Conservation (phyloP, 2,329 filamentous ascomycete genomes). For the Ophiocordyceps sinensis region DNA sequence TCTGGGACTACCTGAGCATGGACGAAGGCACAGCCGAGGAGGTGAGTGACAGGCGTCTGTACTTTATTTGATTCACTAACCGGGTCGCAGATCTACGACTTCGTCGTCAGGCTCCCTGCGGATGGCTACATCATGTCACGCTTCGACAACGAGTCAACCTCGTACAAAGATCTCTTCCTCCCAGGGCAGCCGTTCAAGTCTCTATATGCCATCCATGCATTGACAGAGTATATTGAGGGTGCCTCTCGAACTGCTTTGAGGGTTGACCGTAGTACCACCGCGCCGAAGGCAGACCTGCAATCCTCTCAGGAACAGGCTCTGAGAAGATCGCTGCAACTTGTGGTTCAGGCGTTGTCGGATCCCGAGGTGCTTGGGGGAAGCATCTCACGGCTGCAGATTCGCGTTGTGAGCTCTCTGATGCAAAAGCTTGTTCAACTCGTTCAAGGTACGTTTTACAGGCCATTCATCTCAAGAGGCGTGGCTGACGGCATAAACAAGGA, state of each 20-base stretch:
- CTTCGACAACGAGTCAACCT: constrained; percentile 38
- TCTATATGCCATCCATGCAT: constrained; percentile 55
- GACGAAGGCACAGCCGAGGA: constrained; percentile 54
- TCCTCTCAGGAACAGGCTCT: constrained; percentile 5
- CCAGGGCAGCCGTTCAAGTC: constrained; percentile 55
- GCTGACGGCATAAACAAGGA: not conserved
- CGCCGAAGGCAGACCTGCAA: not conserved
- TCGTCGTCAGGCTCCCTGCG: constrained; percentile 55
- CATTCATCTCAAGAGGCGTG: not conserved
- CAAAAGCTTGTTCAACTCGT: constrained; percentile 14
- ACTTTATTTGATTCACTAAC: constrained; percentile 1
- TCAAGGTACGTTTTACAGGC: constrained; percentile 7
- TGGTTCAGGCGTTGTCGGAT: constrained; percentile 47
- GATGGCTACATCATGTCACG: constrained; percentile 46
- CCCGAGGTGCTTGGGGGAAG: constrained; percentile 31
- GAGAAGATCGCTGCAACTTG: constrained; percentile 32
- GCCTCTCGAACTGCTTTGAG: constrained; percentile 15
- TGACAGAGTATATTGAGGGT: constrained; percentile 45
- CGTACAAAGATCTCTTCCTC: constrained; percentile 51
- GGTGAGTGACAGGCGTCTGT: constrained; percentile 25
- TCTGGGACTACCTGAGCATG: constrained; percentile 70
- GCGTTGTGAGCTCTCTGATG: constrained; percentile 13
- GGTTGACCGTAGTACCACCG: not conserved
- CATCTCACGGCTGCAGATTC: constrained; percentile 10
- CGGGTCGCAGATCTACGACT: constrained; percentile 45